Percentiles rank a stretch among this genome's conserved stretches.
Evolutionary conservation across 2,329 filamentous ascomycete genomes (phyloP).

Genomic region (Colletotrichum sp.): DNA sequence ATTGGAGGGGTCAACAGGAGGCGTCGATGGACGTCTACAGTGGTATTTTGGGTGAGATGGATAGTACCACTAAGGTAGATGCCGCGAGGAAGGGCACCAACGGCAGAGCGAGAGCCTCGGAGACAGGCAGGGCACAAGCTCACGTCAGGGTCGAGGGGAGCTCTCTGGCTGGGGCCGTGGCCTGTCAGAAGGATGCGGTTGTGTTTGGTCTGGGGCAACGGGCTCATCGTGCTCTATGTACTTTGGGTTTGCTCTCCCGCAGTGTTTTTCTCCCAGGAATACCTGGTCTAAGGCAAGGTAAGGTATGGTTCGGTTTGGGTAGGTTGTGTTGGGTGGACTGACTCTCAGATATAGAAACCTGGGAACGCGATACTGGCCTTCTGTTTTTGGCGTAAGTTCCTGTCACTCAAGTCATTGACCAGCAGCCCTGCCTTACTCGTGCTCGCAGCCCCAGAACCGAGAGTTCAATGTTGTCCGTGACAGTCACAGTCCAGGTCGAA

Average conservation of each 20-base stretch:
- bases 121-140: neutral
- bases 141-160: neutral
- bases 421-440: neutral
- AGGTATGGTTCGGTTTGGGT: too few relatives aligned
- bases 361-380: neutral
- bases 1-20: neutral
- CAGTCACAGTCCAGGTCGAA: neutral
- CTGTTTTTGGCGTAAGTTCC: neutral
- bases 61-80: neutral
- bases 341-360: neutral
- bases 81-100: neutral
- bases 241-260: neutral
- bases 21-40: neutral
- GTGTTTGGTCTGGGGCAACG: neutral
- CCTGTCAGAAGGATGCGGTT: neutral
- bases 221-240: neutral
- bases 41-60: neutral
- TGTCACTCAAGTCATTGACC: neutral
- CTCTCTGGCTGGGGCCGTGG: neutral
- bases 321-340: neutral
- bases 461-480: neutral
- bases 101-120: neutral
- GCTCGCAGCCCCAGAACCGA: neutral
- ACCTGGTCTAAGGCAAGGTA: neutral
- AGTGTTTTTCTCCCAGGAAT: neutral